phyloP scores from a whole-genome alignment of 1,284 basidiomycete genomes.

The Cerrena zonata region DNA sequence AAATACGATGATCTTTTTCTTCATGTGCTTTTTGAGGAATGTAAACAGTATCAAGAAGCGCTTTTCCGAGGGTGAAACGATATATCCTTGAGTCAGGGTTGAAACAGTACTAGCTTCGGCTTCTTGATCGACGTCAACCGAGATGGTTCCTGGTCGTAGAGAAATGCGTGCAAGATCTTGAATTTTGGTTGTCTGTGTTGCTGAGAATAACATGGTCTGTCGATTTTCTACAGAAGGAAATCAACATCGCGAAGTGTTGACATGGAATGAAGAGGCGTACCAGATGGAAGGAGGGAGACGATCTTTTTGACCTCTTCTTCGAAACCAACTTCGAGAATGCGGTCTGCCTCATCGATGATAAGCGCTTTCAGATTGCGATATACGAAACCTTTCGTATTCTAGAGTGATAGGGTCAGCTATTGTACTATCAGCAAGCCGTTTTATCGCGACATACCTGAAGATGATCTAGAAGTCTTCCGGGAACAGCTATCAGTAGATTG shows the following conservation, averaged over 20 bases:
- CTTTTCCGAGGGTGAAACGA: conserved; percentile 87
- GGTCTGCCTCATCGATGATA: conserved; percentile 96
- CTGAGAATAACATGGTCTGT: conserved; percentile 97
- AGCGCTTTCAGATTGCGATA: conserved; percentile 93
- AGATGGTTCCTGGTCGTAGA: conserved; percentile 87
- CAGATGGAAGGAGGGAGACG: conserved; percentile 82
- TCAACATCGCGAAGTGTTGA: neutral
- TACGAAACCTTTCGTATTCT: conserved; percentile 96
- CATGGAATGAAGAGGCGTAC: conserved; percentile 37
- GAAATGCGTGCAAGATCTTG: conserved; percentile 96
- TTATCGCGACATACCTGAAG: conserved; percentile 58
- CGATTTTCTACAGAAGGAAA: conserved; percentile 63
- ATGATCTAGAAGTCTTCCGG: conserved; percentile 90
- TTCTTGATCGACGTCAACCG: conserved; percentile 91
- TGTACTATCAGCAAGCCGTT: neutral
- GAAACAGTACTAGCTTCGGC: conserved; percentile 88
- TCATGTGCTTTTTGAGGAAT: conserved; percentile 93
- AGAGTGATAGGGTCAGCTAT: conserved; percentile 3
- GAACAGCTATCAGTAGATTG: conserved; percentile 91
- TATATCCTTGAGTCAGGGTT: conserved; percentile 97
- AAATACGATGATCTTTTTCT: conserved; percentile 99
- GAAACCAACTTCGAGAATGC: conserved; percentile 98
- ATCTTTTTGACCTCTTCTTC: conserved; percentile 99
- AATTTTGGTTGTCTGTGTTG: conserved; percentile 98
- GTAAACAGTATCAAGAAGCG: conserved; percentile 97